Evolutionary conservation across 2,329 filamentous ascomycete species (phyloP).

Genomic region (Claviceps capensis): DNA sequence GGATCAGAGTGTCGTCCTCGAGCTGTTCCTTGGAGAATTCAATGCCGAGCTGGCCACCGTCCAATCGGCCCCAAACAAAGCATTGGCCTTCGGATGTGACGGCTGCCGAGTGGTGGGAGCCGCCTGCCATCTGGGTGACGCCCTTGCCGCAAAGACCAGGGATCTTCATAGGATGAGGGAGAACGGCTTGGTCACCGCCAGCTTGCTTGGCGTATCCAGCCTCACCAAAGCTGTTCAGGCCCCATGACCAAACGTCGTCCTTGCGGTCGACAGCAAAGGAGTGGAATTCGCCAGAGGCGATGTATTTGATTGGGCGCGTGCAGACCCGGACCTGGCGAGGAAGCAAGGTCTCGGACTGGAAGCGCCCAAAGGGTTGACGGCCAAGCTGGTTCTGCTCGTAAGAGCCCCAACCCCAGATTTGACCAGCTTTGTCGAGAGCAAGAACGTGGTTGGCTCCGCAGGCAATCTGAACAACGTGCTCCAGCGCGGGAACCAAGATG

Average conservation of each 20-base stretch:
- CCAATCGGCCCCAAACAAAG: slow-evolving; percentile 46
- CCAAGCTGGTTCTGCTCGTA: slow-evolving; percentile 53
- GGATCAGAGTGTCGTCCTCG: slow-evolving; percentile 33
- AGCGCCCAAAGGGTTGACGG: slow-evolving; percentile 47
- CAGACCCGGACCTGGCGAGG: slow-evolving; percentile 43
- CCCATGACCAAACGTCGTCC: slow-evolving; percentile 67
- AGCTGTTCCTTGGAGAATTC: slow-evolving; percentile 31
- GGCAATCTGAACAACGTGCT: slow-evolving; percentile 50
- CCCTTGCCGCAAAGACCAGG: slow-evolving; percentile 46
- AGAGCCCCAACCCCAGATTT: slow-evolving; percentile 58
- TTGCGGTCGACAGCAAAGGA: slow-evolving; percentile 64
- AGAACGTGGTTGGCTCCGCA: slow-evolving; percentile 60
- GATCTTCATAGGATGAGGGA: slow-evolving; percentile 59
- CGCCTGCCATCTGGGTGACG: slow-evolving; percentile 57
- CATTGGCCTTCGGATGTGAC: slow-evolving; percentile 43
- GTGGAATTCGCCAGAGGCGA: slow-evolving; percentile 62
- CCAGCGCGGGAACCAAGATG: slow-evolving; percentile 44
- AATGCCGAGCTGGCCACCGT: slow-evolving; percentile 40
- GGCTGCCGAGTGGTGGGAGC: slow-evolving; percentile 59
- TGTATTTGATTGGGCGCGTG: slow-evolving; percentile 43
- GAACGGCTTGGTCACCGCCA: slow-evolving; percentile 43
- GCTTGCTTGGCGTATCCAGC: slow-evolving; percentile 50
- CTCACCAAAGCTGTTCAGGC: slow-evolving; percentile 77
- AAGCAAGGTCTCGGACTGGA: slow-evolving; percentile 46
- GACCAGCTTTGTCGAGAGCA: slow-evolving; percentile 50